Conservation (phyloP, 371 early-diverging fungal species). For the Capillidium rhysosporum region DNA sequence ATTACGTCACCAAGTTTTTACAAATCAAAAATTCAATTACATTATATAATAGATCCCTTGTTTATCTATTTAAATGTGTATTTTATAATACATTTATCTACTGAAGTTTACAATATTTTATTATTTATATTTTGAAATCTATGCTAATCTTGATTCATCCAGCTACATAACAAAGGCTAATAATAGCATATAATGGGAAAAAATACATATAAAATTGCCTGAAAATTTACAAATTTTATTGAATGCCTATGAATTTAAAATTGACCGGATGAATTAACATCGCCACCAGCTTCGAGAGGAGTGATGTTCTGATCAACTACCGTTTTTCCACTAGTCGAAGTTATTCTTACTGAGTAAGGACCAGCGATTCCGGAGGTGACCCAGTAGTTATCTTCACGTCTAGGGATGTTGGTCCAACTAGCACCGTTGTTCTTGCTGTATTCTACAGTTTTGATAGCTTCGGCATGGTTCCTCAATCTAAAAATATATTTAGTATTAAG, state of each 20-base stretch:
- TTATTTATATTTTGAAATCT: no score
- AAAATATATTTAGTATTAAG: not conserved
- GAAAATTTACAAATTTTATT: no score
- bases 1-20: no score
- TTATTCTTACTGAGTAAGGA: not conserved
- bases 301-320: not conserved
- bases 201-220: no score
- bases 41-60: no score
- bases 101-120: no score
- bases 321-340: not conserved
- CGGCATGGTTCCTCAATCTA: not conserved
- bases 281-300: slow-evolving; percentile 1
- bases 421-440: not conserved
- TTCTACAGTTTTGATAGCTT: not conserved
- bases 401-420: not conserved
- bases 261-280: not conserved
- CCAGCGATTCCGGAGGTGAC: not conserved
- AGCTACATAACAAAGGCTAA: no score
- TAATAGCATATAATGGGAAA: no score
- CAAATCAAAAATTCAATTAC: no score
- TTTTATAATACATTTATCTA: no score
- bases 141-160: no score
- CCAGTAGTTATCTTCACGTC: slow-evolving; percentile 4
- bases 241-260: not conserved
- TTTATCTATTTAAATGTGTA: no score